Percentiles rank a stretch among this genome's conserved stretches.
Evolutionary conservation across 2,329 filamentous ascomycete species (phyloP).

Genomic region (Scorias spongiosa): DNA sequence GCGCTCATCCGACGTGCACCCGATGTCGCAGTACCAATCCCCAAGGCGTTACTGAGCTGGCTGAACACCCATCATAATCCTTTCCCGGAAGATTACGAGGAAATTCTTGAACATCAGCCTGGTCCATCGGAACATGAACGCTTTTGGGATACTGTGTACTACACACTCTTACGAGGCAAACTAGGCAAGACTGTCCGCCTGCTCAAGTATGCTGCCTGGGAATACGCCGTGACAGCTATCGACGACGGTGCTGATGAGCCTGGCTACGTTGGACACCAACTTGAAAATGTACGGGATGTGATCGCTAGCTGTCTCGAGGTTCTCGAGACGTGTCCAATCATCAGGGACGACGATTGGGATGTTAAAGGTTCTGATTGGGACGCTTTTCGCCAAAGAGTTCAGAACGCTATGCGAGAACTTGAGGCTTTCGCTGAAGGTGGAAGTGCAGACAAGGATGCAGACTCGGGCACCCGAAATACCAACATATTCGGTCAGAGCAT

Average conservation of each 20-base stretch:
- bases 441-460: conserved; percentile 32
- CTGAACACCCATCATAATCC: conserved; percentile 59
- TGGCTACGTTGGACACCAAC: conserved; percentile 58
- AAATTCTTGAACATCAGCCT: conserved; percentile 48
- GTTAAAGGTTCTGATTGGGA: conserved; percentile 69
- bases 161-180: conserved; percentile 59
- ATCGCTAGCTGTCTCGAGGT: conserved; percentile 52
- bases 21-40: conserved; percentile 37
- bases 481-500: conserved; percentile 32
- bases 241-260: conserved; percentile 43
- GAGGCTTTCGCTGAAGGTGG: conserved; percentile 62
- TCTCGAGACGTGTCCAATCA: conserved; percentile 57
- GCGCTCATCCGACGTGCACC: conserved; percentile 1
- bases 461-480: conserved; percentile 14
- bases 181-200: conserved; percentile 51
- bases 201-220: conserved; percentile 63
- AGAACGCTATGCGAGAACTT: conserved; percentile 53
- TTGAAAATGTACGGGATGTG: conserved; percentile 64
- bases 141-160: conserved; percentile 78
- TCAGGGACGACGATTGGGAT: conserved; percentile 59
- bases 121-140: conserved; percentile 60
- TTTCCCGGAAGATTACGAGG: conserved; percentile 50
- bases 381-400: conserved; percentile 62
- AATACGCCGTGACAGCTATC: conserved; percentile 49
- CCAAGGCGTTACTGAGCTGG: conserved; percentile 73